Evolutionary conservation across 495 filamentous ascomycete species (phyloP).

Genomic region (Annulohypoxylon nitens): DNA sequence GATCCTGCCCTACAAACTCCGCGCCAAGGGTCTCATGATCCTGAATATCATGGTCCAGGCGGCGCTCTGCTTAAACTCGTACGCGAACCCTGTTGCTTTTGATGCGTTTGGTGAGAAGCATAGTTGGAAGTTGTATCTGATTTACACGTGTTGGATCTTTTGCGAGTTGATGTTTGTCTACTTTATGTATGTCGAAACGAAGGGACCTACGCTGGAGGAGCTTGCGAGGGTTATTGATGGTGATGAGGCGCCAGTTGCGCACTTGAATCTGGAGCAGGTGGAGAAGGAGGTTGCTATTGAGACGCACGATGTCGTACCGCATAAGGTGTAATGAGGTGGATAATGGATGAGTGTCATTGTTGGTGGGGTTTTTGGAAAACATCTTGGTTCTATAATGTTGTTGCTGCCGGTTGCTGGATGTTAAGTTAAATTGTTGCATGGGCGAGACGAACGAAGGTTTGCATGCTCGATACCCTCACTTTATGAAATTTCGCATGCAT

Average conservation of each 20-base stretch:
- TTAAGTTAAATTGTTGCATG: slow-evolving; percentile 28
- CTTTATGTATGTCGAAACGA: slow-evolving; percentile 76
- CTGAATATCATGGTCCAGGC: slow-evolving; percentile 66
- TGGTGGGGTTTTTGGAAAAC: slow-evolving; percentile 22
- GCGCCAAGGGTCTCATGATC: slow-evolving; percentile 69
- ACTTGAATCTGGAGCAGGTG: slow-evolving; percentile 57
- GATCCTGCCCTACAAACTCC: slow-evolving; percentile 78
- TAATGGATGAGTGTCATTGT: neutral
- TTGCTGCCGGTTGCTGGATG: neutral
- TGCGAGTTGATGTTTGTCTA: slow-evolving; percentile 71
- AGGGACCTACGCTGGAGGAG: slow-evolving; percentile 74
- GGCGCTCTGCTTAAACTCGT: slow-evolving; percentile 67
- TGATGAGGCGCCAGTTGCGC: slow-evolving; percentile 64
- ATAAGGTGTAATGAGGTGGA: slow-evolving; percentile 40
- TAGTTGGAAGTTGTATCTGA: slow-evolving; percentile 72
- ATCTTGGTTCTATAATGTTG: slow-evolving; percentile 28
- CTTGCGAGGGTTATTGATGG: slow-evolving; percentile 73
- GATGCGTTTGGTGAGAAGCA: slow-evolving; percentile 58
- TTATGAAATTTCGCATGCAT: slow-evolving; percentile 40
- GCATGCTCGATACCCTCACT: slow-evolving; percentile 45
- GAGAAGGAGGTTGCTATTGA: slow-evolving; percentile 53
- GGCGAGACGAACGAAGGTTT: slow-evolving; percentile 25
- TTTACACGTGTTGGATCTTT: slow-evolving; percentile 73
- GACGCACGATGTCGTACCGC: slow-evolving; percentile 48
- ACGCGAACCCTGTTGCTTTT: slow-evolving; percentile 73